Base-by-base conservation (phyloP, 257 asterid species). In the Apocynum venetum region DNA sequence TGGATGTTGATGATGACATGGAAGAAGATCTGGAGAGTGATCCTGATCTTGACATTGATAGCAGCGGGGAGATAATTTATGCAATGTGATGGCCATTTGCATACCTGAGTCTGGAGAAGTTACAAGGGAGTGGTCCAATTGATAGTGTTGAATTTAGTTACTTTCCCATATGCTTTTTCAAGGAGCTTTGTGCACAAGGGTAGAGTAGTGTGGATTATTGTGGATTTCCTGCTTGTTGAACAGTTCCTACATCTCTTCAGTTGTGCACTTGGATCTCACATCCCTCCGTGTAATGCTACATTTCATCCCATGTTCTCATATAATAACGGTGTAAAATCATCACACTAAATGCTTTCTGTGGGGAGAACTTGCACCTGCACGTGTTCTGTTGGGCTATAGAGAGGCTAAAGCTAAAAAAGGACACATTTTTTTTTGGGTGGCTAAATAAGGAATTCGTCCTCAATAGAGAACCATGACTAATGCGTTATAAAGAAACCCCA, bases 21-120 rank as follows among this genome's bases (percentile, higher is more conserved):
- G 99, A 96, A n/a, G 98, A 93, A 72, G 99, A 96, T 77, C 82
- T 89, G 13, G 99, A 93, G 74, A 93, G 97, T 60, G 99, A 96
- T 75, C 93, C 94, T 10, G 99, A 93, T 66, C 94, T 95, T 2
- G 99, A 95, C 75, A 75, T 95, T 9, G 97, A 96, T 72, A 93
- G 97, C 93, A 96, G 99, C 41, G 99, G 99, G 59, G 99, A 96
- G 75, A 91, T 96, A 67, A 82, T 96, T 7, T 96, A 93, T 48
- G 97, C 97, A 5, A 84, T 91, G 87, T 96, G 80, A 71, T 36
- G 51, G n/a, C 41, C 36, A 38, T 9, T 48, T 55, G 52, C 75
- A 49, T 36, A 31, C 6, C 60, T 4, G 43, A 57, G 52, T 19
- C 12, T 25, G 36, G 60, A 49, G 51, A n/a, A 41, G 20, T 36